Evolutionary conservation across 176 grass and related monocot genomes (phyloP), one percentile per base, ranked within the genome.

Genomic region (Ananas comosus): DNA sequence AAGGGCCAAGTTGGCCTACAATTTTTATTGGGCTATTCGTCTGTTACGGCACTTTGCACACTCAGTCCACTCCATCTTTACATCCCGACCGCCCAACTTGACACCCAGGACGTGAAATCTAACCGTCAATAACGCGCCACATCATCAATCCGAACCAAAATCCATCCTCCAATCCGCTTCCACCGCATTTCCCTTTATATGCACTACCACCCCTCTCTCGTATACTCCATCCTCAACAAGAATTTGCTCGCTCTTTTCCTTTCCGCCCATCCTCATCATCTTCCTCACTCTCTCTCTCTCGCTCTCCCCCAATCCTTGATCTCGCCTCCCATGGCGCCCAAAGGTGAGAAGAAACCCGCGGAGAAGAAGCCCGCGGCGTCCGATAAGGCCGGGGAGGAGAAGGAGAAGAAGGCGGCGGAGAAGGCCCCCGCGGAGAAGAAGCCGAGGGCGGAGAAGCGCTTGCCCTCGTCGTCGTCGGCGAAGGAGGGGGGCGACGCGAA

Each of bases 261-360:
- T 17, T n/a, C 21, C 56, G 56, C 10, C 13, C 56, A 17, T 57
- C 6, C 21, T 19, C n/a, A 13, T 57, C n/a, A 5, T 61, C 2
- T 9, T 10, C 56, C 5, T 19, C 16, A 2, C 17, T 17, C 16
- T 17, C 3, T 58, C 53, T 27, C 4, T 42, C 33, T 42, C 33
- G 33, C 6, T 42, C 33, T 42, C 33, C 3, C 4, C 33, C 4
- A 5, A 6, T 7, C 6, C 3, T 21, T n/a, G 56, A 61, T 22
- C 56, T 22, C 56, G 56, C 10, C 16, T 57, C 25, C 65, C 14
- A 83, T 83, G 81, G 81, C 81, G 24, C 81, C 81, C 17, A 79
- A 83, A 70, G 75, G 70, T 10, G 81, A 84, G 49, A 79, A 84
- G 76, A 84, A 74, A 28, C 81, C 81, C 1, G 70, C 70, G 10